These are phyloP conservation scores for Solanum hybrid DNA, from an alignment of 305 asterid species.

Conservation along the genomic window DNA sequence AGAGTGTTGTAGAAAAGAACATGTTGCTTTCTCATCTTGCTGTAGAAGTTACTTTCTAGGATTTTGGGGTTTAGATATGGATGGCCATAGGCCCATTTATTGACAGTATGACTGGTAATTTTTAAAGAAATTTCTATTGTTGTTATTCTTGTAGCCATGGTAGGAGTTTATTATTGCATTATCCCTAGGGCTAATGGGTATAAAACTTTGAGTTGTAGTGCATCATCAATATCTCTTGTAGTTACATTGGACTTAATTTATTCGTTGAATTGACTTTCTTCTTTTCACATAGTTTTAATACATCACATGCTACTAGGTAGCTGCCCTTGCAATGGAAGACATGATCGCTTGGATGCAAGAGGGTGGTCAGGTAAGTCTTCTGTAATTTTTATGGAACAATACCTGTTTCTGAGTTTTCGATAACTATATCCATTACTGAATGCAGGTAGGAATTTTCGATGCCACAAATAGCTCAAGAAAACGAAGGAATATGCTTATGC, in stretches of 20 bases:
- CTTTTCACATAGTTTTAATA: slow-evolving; percentile 66
- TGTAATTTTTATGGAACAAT: slow-evolving; percentile 5
- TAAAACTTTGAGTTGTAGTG: neutral
- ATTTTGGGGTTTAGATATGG: neutral
- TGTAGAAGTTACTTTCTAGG: neutral
- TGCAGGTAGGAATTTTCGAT: slow-evolving; percentile 94
- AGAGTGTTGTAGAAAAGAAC: neutral
- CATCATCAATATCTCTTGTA: slow-evolving; percentile 1
- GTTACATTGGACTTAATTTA: slow-evolving; percentile 10
- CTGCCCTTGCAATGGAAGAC: slow-evolving; percentile 99
- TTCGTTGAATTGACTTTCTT: slow-evolving; percentile 38
- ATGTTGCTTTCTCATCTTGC: neutral
- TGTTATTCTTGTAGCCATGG: neutral
- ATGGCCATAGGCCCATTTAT: neutral
- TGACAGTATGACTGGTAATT: neutral
- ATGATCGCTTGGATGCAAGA: slow-evolving; percentile 99
- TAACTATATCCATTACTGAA: slow-evolving; percentile 19
- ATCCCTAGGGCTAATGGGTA: neutral
- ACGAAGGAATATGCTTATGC: slow-evolving; percentile 96
- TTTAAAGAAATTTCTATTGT: neutral
- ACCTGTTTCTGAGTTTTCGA: slow-evolving; percentile 11
- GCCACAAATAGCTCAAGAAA: slow-evolving; percentile 89
- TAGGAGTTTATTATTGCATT: neutral
- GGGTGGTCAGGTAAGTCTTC: slow-evolving; percentile 87
- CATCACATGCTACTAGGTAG: slow-evolving; percentile 90